A percentile compares a stretch with the other conserved stretches of the same genome.
phyloP scores from a whole-genome alignment of 2,329 filamentous ascomycete genomes.

The Thermoascus crustaceus region DNA sequence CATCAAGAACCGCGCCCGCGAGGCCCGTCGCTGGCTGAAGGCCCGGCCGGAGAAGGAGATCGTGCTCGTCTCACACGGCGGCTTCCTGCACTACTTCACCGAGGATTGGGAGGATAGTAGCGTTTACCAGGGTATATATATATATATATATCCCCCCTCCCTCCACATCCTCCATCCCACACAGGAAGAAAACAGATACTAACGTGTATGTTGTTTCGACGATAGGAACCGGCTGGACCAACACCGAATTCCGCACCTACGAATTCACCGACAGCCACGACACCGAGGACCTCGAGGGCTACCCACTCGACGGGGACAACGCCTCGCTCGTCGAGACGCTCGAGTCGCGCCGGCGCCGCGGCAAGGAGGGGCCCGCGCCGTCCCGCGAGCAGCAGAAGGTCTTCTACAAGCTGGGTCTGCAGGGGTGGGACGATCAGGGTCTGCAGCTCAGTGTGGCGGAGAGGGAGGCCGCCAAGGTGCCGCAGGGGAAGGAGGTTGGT shows the following conservation, averaged over 20 bases:
- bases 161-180: not conserved
- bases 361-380: conserved; percentile 26
- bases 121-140: conserved; percentile 35
- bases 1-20: conserved; percentile 54
- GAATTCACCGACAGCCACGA: conserved; percentile 50
- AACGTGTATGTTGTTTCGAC: conserved; percentile 11
- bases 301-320: conserved; percentile 30
- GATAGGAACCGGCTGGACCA: conserved; percentile 63
- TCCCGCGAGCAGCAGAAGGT: conserved; percentile 30
- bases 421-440: conserved; percentile 38
- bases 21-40: conserved; percentile 52
- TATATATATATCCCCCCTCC: not conserved
- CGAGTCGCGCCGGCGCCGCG: conserved; percentile 34
- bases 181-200: conserved; percentile 13
- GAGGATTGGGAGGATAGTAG: conserved; percentile 64
- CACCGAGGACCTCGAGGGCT: conserved; percentile 37
- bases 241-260: conserved; percentile 65
- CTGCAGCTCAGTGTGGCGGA: conserved; percentile 30
- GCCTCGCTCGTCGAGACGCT: conserved; percentile 34
- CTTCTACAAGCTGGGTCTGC: conserved; percentile 31
- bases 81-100: conserved; percentile 76
- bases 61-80: conserved; percentile 72
- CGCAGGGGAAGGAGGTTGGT: conserved; percentile 24
- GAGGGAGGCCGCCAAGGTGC: conserved; percentile 25
- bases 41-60: conserved; percentile 55